phyloP scores from a whole-genome alignment of 345 rosid species.

The Ailanthus altissimus region DNA sequence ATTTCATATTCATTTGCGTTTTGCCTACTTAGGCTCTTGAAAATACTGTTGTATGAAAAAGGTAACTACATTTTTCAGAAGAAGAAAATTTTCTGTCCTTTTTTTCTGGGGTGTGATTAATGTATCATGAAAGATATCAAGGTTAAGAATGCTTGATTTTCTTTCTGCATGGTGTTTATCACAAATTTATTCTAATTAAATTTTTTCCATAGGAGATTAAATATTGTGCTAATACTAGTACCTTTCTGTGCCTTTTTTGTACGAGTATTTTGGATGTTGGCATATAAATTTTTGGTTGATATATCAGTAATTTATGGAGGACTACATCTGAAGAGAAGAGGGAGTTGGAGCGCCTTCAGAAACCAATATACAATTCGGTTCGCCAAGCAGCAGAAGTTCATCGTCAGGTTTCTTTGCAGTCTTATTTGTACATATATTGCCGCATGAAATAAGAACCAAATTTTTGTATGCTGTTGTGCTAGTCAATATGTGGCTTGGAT shows the following conservation, averaged over 20 bases:
- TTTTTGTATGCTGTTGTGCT: not conserved
- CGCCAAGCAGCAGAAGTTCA: conserved; percentile 99
- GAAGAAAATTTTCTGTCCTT: not conserved
- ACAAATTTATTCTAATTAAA: not conserved
- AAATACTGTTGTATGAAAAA: not conserved
- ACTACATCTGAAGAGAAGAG: conserved; percentile 95
- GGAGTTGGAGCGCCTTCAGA: conserved; percentile 81
- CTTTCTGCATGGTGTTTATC: not conserved
- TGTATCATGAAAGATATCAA: not conserved
- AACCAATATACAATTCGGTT: conserved; percentile 84
- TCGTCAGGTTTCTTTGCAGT: conserved; percentile 64
- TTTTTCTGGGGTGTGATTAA: not conserved
- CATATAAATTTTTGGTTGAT: not conserved
- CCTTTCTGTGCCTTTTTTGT: not conserved
- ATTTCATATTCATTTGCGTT: not conserved
- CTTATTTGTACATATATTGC: not conserved
- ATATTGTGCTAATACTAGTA: not conserved
- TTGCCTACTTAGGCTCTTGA: not conserved
- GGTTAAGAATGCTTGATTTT: not conserved
- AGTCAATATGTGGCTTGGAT: not conserved
- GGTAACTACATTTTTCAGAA: not conserved
- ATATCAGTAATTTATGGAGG: conserved; percentile 85
- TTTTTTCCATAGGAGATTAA: not conserved
- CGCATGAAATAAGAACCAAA: not conserved
- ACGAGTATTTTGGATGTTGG: not conserved